Percentiles rank a stretch among this genome's conserved stretches.
Evolutionary conservation across 352 stramenopile genomes (phyloP).

Genomic region (Phytopythium boreale): DNA sequence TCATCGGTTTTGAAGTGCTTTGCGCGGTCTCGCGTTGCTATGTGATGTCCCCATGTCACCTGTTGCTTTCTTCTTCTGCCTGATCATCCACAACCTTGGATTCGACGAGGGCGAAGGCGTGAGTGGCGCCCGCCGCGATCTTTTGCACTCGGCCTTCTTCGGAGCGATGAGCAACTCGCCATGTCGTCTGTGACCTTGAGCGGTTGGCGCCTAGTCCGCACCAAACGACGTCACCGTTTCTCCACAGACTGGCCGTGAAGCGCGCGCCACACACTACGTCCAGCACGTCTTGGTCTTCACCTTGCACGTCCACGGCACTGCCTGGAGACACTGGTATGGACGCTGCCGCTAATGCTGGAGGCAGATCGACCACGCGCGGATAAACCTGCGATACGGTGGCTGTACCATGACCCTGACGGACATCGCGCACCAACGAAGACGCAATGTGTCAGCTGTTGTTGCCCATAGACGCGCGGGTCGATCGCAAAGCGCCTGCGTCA

Average conservation of each 20-base stretch:
- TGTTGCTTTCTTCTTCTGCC: neutral
- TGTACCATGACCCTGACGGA: neutral
- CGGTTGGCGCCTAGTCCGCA: slow-evolving; percentile 28
- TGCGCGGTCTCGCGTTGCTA: neutral
- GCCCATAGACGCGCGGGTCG: neutral
- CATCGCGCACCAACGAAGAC: neutral
- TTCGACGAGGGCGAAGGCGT: neutral
- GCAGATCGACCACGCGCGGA: slow-evolving; percentile 42
- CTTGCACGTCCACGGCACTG: slow-evolving; percentile 8
- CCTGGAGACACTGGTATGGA: neutral
- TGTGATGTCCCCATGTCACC: neutral
- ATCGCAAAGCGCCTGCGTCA: slow-evolving; percentile 9
- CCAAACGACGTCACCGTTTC: slow-evolving; percentile 41
- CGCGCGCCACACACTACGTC: slow-evolving; percentile 47
- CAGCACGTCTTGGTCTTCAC: slow-evolving; percentile 22
- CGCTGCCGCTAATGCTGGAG: slow-evolving; percentile 12
- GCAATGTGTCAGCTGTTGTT: neutral
- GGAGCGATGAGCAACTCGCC: neutral
- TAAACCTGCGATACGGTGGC: slow-evolving; percentile 23
- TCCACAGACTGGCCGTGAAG: slow-evolving; percentile 44
- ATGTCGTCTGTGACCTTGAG: neutral
- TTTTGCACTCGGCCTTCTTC: neutral
- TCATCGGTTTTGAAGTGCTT: neutral
- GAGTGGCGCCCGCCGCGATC: neutral
- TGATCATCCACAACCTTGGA: neutral